Evolutionary conservation across 345 rosid genomes (phyloP).

Genomic region (Nephelium lappaceum): DNA sequence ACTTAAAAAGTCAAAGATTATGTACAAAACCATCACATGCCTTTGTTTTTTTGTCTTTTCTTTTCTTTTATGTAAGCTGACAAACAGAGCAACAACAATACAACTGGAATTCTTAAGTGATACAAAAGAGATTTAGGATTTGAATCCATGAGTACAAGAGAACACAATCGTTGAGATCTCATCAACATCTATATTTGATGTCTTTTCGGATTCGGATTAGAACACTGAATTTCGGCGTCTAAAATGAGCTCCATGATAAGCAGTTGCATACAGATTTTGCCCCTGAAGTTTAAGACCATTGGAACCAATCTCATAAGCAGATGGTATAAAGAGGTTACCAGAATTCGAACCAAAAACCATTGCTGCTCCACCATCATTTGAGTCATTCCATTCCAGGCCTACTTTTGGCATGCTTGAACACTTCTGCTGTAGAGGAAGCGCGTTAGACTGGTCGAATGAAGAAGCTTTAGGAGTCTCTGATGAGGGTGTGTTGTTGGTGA

Average conservation of each 20-base stretch:
- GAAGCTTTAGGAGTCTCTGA: slow-evolving; percentile 21
- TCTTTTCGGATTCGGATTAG: slow-evolving; percentile 25
- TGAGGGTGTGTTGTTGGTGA: slow-evolving; percentile 31
- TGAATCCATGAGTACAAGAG: slow-evolving; percentile 2
- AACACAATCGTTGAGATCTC: slow-evolving; percentile 8
- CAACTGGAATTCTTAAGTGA: background rate
- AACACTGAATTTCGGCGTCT: slow-evolving; percentile 36
- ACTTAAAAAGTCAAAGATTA: slow-evolving; percentile 14
- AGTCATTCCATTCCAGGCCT: slow-evolving; percentile 26
- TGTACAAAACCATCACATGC: slow-evolving; percentile 4
- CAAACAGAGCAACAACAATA: background rate
- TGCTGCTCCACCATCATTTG: slow-evolving; percentile 25
- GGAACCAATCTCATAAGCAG: slow-evolving; percentile 34
- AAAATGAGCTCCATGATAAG: slow-evolving; percentile 31
- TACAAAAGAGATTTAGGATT: slow-evolving; percentile 4
- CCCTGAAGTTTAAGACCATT: slow-evolving; percentile 34
- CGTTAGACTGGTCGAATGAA: slow-evolving; percentile 21
- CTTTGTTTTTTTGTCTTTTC: no score
- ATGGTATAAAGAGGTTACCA: slow-evolving; percentile 34
- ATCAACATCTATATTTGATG: slow-evolving; percentile 33
- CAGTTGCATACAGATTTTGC: slow-evolving; percentile 34
- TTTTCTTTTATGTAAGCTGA: slow-evolving; percentile 15
- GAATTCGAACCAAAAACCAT: slow-evolving; percentile 33
- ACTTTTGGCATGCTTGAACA: slow-evolving; percentile 26
- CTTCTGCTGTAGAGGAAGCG: slow-evolving; percentile 27